Evolutionary conservation across 345 rosid genomes (phyloP).

Genomic region (Citrus reticulata): DNA sequence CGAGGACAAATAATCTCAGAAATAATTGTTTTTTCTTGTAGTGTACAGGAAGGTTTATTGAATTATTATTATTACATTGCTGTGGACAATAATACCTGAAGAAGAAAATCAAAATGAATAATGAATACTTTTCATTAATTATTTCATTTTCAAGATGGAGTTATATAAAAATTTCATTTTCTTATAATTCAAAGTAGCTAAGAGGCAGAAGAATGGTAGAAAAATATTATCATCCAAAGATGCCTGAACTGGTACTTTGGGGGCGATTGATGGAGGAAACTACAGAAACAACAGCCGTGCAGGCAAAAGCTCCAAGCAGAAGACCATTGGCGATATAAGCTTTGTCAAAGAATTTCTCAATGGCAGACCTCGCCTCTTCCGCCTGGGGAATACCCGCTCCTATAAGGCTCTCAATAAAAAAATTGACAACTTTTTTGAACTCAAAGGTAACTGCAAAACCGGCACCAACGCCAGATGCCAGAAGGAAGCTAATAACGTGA

Average conservation of each 20-base stretch:
- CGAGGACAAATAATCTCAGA: too few relatives aligned
- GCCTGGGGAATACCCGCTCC: neutral
- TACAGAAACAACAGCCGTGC: conserved; percentile 14
- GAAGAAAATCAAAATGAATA: too few relatives aligned
- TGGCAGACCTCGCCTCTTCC: neutral
- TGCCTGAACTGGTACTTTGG: neutral
- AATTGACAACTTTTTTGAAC: neutral
- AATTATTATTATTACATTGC: too few relatives aligned
- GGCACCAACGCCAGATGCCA: conserved; percentile 22
- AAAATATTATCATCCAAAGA: neutral
- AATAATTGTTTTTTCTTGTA: too few relatives aligned
- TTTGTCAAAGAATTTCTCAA: conserved; percentile 5
- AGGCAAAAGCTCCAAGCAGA: conserved; percentile 8
- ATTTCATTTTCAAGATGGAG: too few relatives aligned
- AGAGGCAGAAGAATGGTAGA: too few relatives aligned
- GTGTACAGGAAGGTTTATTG: too few relatives aligned
- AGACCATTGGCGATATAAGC: conserved; percentile 5
- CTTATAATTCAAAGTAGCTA: too few relatives aligned
- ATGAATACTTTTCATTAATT: too few relatives aligned
- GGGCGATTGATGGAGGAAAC: conserved; percentile 5
- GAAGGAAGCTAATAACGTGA: conserved; percentile 5
- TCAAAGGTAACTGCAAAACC: conserved; percentile 18
- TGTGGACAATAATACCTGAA: too few relatives aligned
- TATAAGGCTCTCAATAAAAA: neutral
- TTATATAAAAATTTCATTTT: too few relatives aligned